These are phyloP conservation scores for Pholiota adiposa DNA, from an alignment of 1,284 basidiomycete genomes.

Conservation along the genomic window DNA sequence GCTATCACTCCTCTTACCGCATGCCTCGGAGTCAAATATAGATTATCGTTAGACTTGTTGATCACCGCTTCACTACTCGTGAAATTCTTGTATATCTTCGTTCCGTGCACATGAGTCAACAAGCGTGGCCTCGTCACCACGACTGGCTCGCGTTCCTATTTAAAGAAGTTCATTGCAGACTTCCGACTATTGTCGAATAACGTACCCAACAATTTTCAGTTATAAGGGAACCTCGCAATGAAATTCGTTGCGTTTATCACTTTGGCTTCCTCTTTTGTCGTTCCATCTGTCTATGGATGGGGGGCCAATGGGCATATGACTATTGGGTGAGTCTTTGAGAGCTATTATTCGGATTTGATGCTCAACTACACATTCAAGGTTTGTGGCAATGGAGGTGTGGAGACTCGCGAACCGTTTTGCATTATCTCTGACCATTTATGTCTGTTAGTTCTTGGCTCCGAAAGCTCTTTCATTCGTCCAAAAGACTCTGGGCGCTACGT, in stretches of 20 bases:
- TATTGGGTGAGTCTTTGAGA: constrained; percentile 36
- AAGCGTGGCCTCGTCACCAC: background rate
- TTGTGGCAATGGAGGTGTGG: constrained; percentile 40
- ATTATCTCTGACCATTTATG: background rate
- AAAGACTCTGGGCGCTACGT: constrained; percentile 44
- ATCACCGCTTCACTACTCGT: background rate
- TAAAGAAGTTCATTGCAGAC: constrained; percentile 3
- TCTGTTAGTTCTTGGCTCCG: constrained; percentile 45
- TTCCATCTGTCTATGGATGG: constrained; percentile 38
- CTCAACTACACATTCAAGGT: constrained; percentile 26
- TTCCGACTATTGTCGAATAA: background rate
- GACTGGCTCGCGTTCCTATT: constrained; percentile 6
- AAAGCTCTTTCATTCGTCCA: constrained; percentile 50
- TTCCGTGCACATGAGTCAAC: constrained; percentile 2
- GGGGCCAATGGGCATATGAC: constrained; percentile 47
- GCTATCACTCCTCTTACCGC: constrained; percentile 11
- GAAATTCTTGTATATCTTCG: background rate
- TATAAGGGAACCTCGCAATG: constrained; percentile 8
- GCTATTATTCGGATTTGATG: background rate
- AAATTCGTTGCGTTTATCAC: constrained; percentile 8
- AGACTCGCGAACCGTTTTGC: background rate
- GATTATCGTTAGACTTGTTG: background rate
- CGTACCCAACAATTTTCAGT: background rate
- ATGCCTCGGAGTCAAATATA: constrained; percentile 7
- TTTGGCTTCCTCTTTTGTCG: constrained; percentile 19